Conservation (phyloP, 2,329 filamentous ascomycete species). For the Ilyonectria sp. region DNA sequence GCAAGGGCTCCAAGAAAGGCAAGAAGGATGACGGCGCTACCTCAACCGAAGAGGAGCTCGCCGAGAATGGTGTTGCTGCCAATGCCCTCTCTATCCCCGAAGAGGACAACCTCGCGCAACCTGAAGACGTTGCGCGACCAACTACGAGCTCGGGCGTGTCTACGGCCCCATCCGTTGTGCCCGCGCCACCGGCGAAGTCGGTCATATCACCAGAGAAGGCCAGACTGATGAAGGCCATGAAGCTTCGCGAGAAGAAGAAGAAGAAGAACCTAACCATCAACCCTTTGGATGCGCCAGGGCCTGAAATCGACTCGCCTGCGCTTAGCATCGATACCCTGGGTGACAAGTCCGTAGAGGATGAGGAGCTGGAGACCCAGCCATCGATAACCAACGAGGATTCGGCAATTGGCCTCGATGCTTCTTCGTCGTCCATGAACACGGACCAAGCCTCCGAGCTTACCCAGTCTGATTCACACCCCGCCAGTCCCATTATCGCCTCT, state of each 20-base stretch:
- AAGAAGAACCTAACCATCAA: constrained; percentile 53
- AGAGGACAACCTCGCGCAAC: constrained; percentile 44
- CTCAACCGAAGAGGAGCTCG: constrained; percentile 54
- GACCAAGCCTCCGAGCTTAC: constrained; percentile 65
- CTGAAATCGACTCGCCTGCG: constrained; percentile 36
- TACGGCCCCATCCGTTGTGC: constrained; percentile 56
- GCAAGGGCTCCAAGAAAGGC: constrained; percentile 68
- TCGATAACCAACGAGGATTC: constrained; percentile 68
- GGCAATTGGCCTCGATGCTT: constrained; percentile 65
- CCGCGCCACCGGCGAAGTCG: constrained; percentile 60
- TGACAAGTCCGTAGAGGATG: constrained; percentile 42
- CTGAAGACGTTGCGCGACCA: constrained; percentile 53
- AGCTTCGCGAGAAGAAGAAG: constrained; percentile 87
- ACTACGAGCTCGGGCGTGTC: constrained; percentile 63
- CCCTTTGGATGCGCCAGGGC: constrained; percentile 38
- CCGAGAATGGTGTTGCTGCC: constrained; percentile 55
- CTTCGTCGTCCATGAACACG: constrained; percentile 58
- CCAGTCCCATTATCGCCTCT: constrained; percentile 67
- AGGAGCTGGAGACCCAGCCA: constrained; percentile 45
- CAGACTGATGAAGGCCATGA: constrained; percentile 93
- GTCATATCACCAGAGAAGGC: constrained; percentile 89
- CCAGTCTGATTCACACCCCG: constrained; percentile 70
- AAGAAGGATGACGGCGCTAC: constrained; percentile 48
- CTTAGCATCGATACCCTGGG: constrained; percentile 44
- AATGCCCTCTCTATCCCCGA: constrained; percentile 55